Evolutionary conservation across 2,329 filamentous ascomycete species (phyloP), one percentile per base, ranked within the genome.

Genomic region (Claviceps sp.): DNA sequence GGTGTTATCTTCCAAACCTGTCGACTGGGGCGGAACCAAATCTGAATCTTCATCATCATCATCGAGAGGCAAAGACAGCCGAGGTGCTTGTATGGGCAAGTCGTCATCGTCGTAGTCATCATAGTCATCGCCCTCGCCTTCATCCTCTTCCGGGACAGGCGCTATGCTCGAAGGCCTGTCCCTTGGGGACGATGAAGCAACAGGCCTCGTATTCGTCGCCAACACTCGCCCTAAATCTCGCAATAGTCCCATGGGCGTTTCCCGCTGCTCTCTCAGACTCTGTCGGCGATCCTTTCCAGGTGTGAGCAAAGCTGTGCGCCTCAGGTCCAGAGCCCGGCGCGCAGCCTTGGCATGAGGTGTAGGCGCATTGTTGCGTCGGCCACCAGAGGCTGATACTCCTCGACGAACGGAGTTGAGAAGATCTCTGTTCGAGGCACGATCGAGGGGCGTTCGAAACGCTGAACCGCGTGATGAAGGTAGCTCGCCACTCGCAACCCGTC

Each of bases 291-390:
- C 73, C 55, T 75, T 75, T 17, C 78, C 79, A 0, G 80, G 80
- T 0, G 80, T 84, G 55, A 81, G 73, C 47, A 80, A 68, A 46
- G 77, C 77, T 2, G 76, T 74, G 43, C 80, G 75, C 5, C 80
- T 77, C 55, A 76, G 72, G 57, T 82, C 74, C 50, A 83, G 70
- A 36, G 79, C 74, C 45, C 76, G 71, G 47, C 74, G 74, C 44
- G 80, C 80, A 11, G 79, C 80, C 57, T 75, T 76, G 46, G 76
- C 79, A 61, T 84, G 80, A 0, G 80, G 80, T 17, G 80, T 83
- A 3, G 72, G 68, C 13, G 69, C 68, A 62, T 71, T 69, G 55
- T 65, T 67, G 48, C 69, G 67, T 43, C 68, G 64, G 2, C 66
- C 59, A 11, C 61, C 74, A 2, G 76, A 77, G 37, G 69, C 71